Evolutionary conservation across 495 filamentous ascomycete species (phyloP).

Genomic region (Penicillium maclennaniae): DNA sequence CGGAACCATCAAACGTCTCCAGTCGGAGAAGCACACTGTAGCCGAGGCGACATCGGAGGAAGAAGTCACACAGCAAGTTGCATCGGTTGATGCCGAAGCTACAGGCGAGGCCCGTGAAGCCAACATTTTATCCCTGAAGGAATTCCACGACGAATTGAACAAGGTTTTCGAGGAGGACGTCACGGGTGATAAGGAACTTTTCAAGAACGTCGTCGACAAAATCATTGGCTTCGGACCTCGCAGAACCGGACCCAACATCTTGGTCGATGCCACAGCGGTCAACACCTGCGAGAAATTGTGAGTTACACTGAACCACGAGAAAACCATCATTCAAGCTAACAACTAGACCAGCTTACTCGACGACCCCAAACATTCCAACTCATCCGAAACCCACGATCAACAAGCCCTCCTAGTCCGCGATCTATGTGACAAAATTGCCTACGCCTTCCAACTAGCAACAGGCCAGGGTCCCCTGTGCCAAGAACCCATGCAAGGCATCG

Average conservation of each 20-base stretch:
- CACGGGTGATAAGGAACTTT: slow-evolving; percentile 64
- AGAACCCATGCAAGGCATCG: slow-evolving; percentile 90
- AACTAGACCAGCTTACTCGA: slow-evolving; percentile 31
- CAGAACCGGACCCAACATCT: slow-evolving; percentile 80
- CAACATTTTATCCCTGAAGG: slow-evolving; percentile 60
- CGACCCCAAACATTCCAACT: slow-evolving; percentile 32
- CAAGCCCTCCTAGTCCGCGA: slow-evolving; percentile 64
- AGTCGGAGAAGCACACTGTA: slow-evolving; percentile 57
- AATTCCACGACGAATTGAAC: slow-evolving; percentile 71
- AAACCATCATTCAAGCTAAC: slow-evolving; percentile 7
- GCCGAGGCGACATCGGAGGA: slow-evolving; percentile 37
- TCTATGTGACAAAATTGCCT: slow-evolving; percentile 82
- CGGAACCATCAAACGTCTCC: slow-evolving; percentile 72
- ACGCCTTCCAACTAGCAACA: slow-evolving; percentile 93
- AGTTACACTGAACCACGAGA: slow-evolving; percentile 21
- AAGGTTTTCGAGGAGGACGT: slow-evolving; percentile 58
- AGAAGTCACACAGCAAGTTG: slow-evolving; percentile 30
- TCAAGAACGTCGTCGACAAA: slow-evolving; percentile 72
- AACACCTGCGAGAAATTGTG: slow-evolving; percentile 74
- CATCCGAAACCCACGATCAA: slow-evolving; percentile 26
- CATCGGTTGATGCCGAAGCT: slow-evolving; percentile 32
- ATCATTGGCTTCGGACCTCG: slow-evolving; percentile 87
- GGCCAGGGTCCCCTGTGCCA: slow-evolving; percentile 85
- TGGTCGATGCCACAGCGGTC: slow-evolving; percentile 77
- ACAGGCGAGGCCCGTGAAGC: slow-evolving; percentile 49